A percentile compares a stretch with the other conserved stretches of the same genome.
Evolutionary conservation across 2,329 filamentous ascomycete genomes (phyloP).

Genomic region (Botrytis fabae): DNA sequence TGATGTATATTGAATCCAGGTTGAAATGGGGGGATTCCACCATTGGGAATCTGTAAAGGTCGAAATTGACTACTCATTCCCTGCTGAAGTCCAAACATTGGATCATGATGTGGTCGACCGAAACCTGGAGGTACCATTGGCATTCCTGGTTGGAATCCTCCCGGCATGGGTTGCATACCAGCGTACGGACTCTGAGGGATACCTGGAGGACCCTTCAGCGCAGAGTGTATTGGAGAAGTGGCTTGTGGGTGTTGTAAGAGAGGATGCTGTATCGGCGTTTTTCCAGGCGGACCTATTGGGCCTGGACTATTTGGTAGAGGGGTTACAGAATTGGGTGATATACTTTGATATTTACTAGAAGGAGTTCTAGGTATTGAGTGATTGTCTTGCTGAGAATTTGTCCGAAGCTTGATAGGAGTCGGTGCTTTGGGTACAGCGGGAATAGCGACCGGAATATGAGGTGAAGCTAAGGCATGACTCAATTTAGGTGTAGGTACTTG

Average conservation of each 20-base stretch:
- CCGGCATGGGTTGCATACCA: conserved; percentile 55
- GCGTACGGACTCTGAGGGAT: conserved; percentile 48
- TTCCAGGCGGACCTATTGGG: conserved; percentile 62
- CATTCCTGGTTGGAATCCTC: conserved; percentile 53
- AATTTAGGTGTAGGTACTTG: conserved; percentile 54
- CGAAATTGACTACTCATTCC: conserved; percentile 55
- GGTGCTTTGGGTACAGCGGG: conserved; percentile 81
- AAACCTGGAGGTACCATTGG: conserved; percentile 48
- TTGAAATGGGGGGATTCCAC: conserved; percentile 49
- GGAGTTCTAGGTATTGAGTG: conserved; percentile 68
- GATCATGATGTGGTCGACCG: conserved; percentile 47
- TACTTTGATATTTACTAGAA: conserved; percentile 54
- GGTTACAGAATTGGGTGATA: conserved; percentile 60
- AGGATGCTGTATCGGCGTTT: conserved; percentile 52
- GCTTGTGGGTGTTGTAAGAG: conserved; percentile 59
- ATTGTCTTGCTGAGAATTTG: conserved; percentile 69
- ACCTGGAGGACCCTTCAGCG: conserved; percentile 59
- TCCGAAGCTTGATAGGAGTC: conserved; percentile 74
- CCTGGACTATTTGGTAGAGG: conserved; percentile 66
- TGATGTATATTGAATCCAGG: conserved; percentile 63
- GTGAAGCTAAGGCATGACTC: conserved; percentile 66
- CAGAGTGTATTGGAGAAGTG: conserved; percentile 62
- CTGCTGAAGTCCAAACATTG: conserved; percentile 57
- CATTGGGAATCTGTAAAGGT: conserved; percentile 50
- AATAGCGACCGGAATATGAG: conserved; percentile 75